Evolutionary conservation across 2,329 filamentous ascomycete species (phyloP).

Genomic region (Epichloe aotearoae): DNA sequence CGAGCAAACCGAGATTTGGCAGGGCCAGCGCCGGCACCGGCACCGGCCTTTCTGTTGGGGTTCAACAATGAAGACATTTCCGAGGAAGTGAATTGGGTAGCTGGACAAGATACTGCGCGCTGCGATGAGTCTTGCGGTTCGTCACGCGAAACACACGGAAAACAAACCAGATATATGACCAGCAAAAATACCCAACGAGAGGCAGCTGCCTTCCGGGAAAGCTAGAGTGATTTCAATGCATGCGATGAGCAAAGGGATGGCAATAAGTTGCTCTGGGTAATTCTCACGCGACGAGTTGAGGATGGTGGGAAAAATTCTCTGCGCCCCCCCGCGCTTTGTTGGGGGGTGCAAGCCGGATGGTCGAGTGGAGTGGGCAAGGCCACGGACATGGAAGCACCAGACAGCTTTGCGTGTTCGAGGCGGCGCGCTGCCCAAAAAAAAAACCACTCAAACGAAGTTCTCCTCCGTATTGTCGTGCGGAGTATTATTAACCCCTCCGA

Average conservation of each 20-base stretch:
- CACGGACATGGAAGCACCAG: too few species aligned
- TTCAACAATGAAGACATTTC: conserved; percentile 35
- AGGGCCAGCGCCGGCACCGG: conserved; percentile 12
- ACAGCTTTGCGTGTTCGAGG: background rate
- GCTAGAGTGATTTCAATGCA: background rate
- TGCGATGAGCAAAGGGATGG: background rate
- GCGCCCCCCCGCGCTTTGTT: too few species aligned
- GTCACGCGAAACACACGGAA: too few species aligned
- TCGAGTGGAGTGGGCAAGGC: too few species aligned
- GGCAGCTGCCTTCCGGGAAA: background rate
- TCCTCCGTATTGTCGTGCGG: too few species aligned
- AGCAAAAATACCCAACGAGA: too few species aligned
- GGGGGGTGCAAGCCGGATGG: too few species aligned
- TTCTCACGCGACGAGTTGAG: background rate
- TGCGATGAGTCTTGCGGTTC: too few species aligned
- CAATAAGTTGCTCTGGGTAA: background rate
- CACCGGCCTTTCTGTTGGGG: conserved; percentile 22
- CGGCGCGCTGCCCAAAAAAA: background rate
- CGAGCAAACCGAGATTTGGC: conserved; percentile 29
- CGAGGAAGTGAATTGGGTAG: background rate
- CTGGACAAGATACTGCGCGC: background rate
- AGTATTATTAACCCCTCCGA: too few species aligned
- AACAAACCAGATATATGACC: too few species aligned
- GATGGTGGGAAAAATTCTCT: background rate
- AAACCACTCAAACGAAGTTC: background rate